Evolutionary conservation across 306 rosid genomes (phyloP), one percentile per base, ranked within the genome.

Genomic region (Clitoria ternatea): DNA sequence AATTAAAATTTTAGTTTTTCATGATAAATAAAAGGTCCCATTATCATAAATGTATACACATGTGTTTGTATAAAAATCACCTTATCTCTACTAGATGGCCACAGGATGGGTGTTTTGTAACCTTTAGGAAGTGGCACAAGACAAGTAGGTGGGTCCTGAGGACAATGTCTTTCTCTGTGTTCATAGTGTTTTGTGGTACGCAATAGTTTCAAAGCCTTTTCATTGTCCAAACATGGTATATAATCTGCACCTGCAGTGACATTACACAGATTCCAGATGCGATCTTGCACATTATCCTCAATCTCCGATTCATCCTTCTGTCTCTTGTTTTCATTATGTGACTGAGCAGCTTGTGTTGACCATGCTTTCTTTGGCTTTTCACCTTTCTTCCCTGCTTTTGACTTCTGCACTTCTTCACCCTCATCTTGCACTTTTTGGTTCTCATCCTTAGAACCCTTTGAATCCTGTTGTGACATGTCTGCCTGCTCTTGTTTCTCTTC

Each of bases 81-180:
- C 96, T 94, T 94, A 71, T 86, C 96, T 69, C 97, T 75, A 75
- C 97, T 94, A 22, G 14, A 22, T 35, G 96, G 96, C 97, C 97
- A 89, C 29, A 36, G 59, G 23, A 94, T 82, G 19, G 89, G 24
- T 27, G 50, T 83, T 73, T 75, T 87, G 78, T 94, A 91, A 17
- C 86, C 87, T 26, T 79, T 61, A 0, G 99, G 96, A 27, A 75
- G 68, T 1, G 88, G 69, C 70, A 91, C 95, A 4, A 94, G 72
- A 84, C 99, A 94, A 48, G 87, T 86, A 48, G 97, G 97, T n/a
- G 86, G 84, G 1, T 86, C 88, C 76, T 81, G 80, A 1, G 96
- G 97, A 54, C 97, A 94, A 73, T 94, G 99, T 44, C 99, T 76
- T 80, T 94, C 99, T 15, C 97, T 78, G 70, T 91, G 99, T 74